Evolutionary conservation across 2,329 filamentous ascomycete genomes (phyloP).

Genomic region (Ambrosiella xylebori): DNA sequence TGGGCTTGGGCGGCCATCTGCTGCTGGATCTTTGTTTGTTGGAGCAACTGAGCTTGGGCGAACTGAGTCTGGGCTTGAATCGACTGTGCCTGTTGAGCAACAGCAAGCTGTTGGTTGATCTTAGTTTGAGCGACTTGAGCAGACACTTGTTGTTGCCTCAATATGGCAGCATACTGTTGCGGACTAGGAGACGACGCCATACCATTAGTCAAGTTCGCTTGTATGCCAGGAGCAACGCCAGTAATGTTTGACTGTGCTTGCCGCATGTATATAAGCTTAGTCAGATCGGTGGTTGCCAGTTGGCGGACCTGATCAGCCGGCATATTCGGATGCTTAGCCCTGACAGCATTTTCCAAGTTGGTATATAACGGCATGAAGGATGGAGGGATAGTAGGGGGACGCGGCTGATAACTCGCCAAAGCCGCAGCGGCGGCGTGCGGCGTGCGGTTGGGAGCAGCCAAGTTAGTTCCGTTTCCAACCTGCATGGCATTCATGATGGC

Average conservation of each 20-base stretch:
- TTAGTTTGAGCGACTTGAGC: conserved; percentile 9
- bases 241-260: conserved; percentile 35
- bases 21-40: conserved; percentile 7
- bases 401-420: conserved; percentile 15
- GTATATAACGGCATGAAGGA: conserved; percentile 18
- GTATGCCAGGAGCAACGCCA: conserved; percentile 33
- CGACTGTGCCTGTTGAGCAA: conserved; percentile 15
- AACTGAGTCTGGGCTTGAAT: conserved; percentile 3
- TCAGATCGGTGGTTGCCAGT: conserved; percentile 33
- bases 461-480: conserved; percentile 7
- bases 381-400: conserved; percentile 7
- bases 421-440: neutral
- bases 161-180: conserved; percentile 41
- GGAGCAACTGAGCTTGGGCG: conserved; percentile 32
- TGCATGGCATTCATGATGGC: conserved; percentile 11
- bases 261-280: conserved; percentile 30
- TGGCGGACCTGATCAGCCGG: conserved; percentile 32
- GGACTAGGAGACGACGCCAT: conserved; percentile 33
- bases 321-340: conserved; percentile 33
- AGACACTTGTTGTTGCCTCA: conserved; percentile 32
- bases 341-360: conserved; percentile 34
- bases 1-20: conserved; percentile 4
- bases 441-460: conserved; percentile 11
- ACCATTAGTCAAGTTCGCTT: conserved; percentile 32
- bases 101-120: conserved; percentile 19